Evolutionary conservation across 495 filamentous ascomycete genomes (phyloP), one percentile per base, ranked within the genome.

Genomic region (Penicillium canescens): DNA sequence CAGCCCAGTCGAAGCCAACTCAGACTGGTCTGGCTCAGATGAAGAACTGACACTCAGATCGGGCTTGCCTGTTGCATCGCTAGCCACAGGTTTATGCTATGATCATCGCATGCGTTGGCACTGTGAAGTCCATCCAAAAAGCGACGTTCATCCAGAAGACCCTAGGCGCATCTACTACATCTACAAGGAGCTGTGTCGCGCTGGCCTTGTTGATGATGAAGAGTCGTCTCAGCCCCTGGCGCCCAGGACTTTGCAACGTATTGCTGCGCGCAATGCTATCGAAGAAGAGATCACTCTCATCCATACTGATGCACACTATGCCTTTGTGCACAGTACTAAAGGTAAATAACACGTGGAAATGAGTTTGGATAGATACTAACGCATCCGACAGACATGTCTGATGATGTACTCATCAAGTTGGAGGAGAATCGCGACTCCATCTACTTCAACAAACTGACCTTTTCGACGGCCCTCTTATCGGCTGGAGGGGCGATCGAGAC

Each of bases 401-500:
- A 85, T n/a, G 76, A 83, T 1, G 82, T 86, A 44, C 76, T 97
- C 6, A 80, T 86, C 23, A 65, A 77, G 0, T 67, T 90, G 52
- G 85, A 88, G 54, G 76, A 82, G 34, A 77, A 79, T 1, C 79
- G 84, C 21, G 92, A 92, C 59, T 98, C 95, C 0, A 82, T 99
- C 10, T 99, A 99, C 57, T 89, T 96, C 56, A 91, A 93, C 55
- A 79, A 78, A 21, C 76, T 89, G 54, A 94, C 92, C 0, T 96
- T 86, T 62, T 75, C 80, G n/a, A 89, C 89, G 33, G 85, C 93
- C 0, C 70, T 86, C 12, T 77, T 99, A 21, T 91, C 93, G 2
- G 90, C 88, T n/a, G 94, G 94, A 36, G 94, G 93, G 23, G 92
- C 92, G 7, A 96, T 98, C 54, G 95, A 98, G 67, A 95, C 92